These are phyloP conservation scores for Erodium maritimum DNA, from an alignment of 345 rosid genomes.

Conservation along the genomic window DNA sequence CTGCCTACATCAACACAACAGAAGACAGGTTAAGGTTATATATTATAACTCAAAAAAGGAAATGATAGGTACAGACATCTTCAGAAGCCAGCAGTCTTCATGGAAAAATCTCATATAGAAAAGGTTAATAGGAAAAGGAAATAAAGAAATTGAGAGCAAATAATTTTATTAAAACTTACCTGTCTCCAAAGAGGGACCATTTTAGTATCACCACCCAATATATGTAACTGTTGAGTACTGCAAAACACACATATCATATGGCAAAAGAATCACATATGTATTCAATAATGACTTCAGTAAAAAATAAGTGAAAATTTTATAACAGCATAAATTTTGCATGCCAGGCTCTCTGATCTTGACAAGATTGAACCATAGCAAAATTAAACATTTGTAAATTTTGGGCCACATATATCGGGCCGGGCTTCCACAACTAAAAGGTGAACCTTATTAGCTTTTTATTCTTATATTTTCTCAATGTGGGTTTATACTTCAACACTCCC, in stretches of 20 bases:
- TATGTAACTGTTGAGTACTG: conserved; percentile 82
- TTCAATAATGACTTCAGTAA: neutral
- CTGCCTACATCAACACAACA: conserved; percentile 52
- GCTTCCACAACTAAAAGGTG: too few relatives aligned
- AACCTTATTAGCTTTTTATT: too few relatives aligned
- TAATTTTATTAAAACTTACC: conserved; percentile 29
- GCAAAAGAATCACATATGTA: neutral
- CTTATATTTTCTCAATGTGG: too few relatives aligned
- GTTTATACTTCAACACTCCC: too few relatives aligned
- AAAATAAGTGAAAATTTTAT: conserved; percentile 2
- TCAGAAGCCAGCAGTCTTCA: neutral
- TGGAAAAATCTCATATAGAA: neutral
- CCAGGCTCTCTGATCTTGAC: neutral
- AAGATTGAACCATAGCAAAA: neutral
- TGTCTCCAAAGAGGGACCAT: conserved; percentile 99
- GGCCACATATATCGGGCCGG: too few relatives aligned
- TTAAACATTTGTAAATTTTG: too few relatives aligned
- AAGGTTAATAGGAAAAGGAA: neutral
- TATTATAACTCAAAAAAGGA: neutral
- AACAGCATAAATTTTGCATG: neutral
- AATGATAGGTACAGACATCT: neutral
- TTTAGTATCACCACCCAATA: conserved; percentile 87
- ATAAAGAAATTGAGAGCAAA: neutral
- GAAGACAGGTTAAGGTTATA: neutral
- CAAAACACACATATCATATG: conserved; percentile 4